Evolutionary conservation across 768 basidiomycete genomes (phyloP).

Genomic region (Termitomyces titanicus): DNA sequence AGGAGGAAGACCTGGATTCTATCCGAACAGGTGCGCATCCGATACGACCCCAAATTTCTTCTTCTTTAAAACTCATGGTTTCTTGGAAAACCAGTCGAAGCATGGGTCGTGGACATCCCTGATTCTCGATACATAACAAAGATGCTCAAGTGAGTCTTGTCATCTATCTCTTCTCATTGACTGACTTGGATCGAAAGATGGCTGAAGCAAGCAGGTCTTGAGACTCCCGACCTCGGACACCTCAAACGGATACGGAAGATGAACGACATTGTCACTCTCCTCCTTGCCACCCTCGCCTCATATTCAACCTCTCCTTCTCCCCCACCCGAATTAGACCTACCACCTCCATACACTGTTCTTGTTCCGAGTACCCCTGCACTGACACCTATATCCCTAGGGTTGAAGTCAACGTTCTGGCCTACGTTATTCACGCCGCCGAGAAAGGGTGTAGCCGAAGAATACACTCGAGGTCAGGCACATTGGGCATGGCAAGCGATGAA

Average conservation of each 20-base stretch:
- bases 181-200: slow-evolving; percentile 43
- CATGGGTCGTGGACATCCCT: slow-evolving; percentile 76
- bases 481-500: slow-evolving; percentile 79
- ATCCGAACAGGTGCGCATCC: slow-evolving; percentile 51
- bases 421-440: slow-evolving; percentile 68
- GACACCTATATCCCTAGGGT: slow-evolving; percentile 56
- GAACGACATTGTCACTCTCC: slow-evolving; percentile 43
- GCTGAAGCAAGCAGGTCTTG: slow-evolving; percentile 61
- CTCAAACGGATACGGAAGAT: slow-evolving; percentile 74
- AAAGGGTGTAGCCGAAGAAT: slow-evolving; percentile 62
- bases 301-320: slow-evolving; percentile 40
- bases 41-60: neutral
- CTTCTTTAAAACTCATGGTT: neutral
- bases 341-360: slow-evolving; percentile 47
- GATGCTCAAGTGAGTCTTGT: slow-evolving; percentile 54
- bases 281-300: slow-evolving; percentile 50
- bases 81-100: slow-evolving; percentile 43
- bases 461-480: slow-evolving; percentile 59
- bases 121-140: slow-evolving; percentile 54
- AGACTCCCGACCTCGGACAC: slow-evolving; percentile 61
- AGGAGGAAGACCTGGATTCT: slow-evolving; percentile 56
- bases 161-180: neutral
- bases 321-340: slow-evolving; percentile 44
- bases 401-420: slow-evolving; percentile 85
- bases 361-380: slow-evolving; percentile 71